Conservation (phyloP, 768 basidiomycete species). For the Baorangia bicolor region DNA sequence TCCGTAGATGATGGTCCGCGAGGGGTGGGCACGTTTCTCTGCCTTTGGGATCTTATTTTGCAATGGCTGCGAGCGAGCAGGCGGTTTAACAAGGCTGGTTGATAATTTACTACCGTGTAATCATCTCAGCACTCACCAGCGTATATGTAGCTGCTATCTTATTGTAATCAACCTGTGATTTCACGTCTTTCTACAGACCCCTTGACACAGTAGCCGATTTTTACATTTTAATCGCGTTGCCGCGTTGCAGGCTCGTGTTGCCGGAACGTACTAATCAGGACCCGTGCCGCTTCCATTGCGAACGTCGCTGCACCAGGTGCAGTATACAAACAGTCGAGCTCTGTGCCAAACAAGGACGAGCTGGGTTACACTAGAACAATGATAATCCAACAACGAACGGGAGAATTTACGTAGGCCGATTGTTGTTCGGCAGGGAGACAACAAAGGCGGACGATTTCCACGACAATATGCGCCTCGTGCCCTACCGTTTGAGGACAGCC, state of each 20-base stretch:
- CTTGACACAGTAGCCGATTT: conserved; percentile 17
- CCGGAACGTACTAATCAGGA: conserved; percentile 3
- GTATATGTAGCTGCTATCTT: background rate
- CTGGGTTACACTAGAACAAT: background rate
- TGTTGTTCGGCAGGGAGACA: conserved; percentile 12
- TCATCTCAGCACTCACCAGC: background rate
- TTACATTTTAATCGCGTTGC: conserved; percentile 4
- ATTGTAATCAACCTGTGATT: background rate
- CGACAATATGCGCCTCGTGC: conserved; percentile 46
- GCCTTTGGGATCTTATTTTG: conserved; percentile 30
- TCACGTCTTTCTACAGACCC: background rate
- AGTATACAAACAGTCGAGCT: conserved; percentile 4
- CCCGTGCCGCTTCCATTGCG: background rate
- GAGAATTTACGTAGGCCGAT: conserved; percentile 11
- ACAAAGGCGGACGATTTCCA: conserved; percentile 25
- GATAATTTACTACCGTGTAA: background rate
- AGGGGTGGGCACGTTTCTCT: conserved; percentile 8
- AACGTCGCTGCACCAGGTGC: background rate
- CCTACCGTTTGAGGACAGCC: conserved; percentile 34
- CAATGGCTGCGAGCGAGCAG: conserved; percentile 23
- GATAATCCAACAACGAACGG: background rate
- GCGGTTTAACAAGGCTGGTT: conserved; percentile 7
- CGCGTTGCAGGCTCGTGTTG: conserved; percentile 19
- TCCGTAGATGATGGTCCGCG: conserved; percentile 2
- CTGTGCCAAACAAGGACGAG: conserved; percentile 2